Percentiles rank a stretch among this genome's conserved stretches.
Conservation (phyloP, 2,329 filamentous ascomycete genomes). For the Aspergillus sp. region DNA sequence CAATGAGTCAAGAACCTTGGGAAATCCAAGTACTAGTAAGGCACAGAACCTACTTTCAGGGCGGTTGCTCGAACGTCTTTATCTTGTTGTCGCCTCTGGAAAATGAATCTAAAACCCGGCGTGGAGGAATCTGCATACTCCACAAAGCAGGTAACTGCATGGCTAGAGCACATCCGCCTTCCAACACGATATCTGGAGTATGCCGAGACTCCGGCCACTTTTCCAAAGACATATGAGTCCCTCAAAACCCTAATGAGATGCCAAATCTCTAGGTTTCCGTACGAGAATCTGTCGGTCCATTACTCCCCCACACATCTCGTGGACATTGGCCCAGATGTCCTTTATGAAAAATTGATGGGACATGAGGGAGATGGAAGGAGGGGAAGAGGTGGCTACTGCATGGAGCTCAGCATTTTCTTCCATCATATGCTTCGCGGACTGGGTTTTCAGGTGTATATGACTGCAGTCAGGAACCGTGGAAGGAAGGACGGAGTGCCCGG, state of each 20-base stretch:
- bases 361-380: slow-evolving; percentile 24
- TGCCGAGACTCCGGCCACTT: slow-evolving; percentile 25
- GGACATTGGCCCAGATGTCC: slow-evolving; percentile 50
- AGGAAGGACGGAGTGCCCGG: slow-evolving; percentile 32
- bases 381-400: slow-evolving; percentile 63
- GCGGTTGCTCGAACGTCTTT: neutral
- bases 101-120: neutral
- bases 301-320: slow-evolving; percentile 50
- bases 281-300: slow-evolving; percentile 62
- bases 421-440: slow-evolving; percentile 56
- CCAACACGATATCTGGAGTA: slow-evolving; percentile 27
- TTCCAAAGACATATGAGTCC: slow-evolving; percentile 43
- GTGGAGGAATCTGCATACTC: slow-evolving; percentile 31
- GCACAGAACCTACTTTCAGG: neutral
- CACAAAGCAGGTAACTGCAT: slow-evolving; percentile 35
- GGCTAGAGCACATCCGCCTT: slow-evolving; percentile 39
- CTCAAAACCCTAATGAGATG: slow-evolving; percentile 44
- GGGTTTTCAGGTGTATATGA: slow-evolving; percentile 58
- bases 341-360: slow-evolving; percentile 57
- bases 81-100: neutral
- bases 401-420: slow-evolving; percentile 63
- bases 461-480: slow-evolving; percentile 53
- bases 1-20: neutral
- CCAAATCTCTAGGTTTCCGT: slow-evolving; percentile 58
- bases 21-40: no score